phyloP scores from a whole-genome alignment of 805 yeast genomes.

The Myxozyma nipponensis region DNA sequence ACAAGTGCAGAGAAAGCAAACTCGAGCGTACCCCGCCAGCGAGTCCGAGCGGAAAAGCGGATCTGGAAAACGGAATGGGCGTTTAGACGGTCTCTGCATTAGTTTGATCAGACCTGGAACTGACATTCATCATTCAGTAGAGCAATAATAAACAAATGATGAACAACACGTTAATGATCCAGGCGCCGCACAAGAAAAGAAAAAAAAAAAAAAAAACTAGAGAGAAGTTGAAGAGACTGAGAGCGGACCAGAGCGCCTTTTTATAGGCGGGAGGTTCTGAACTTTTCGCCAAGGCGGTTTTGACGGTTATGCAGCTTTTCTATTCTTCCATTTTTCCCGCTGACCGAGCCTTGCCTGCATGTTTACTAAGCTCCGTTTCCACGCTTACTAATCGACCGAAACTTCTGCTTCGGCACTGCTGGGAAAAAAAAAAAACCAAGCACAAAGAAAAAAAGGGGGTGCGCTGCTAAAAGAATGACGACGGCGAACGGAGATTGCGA shows the following conservation, averaged over 20 bases:
- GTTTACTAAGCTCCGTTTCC: too few relatives aligned
- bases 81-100: slow-evolving; percentile 23
- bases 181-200: slow-evolving; percentile 28
- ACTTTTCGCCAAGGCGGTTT: too few relatives aligned
- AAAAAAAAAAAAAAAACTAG: slow-evolving; percentile 1
- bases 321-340: too few relatives aligned
- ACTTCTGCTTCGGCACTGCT: too few relatives aligned
- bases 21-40: not conserved
- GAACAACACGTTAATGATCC: slow-evolving; percentile 27
- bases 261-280: too few relatives aligned
- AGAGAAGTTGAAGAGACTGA: not conserved
- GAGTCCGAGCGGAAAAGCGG: not conserved
- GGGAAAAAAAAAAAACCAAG: too few relatives aligned
- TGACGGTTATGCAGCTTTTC: too few relatives aligned
- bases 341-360: too few relatives aligned
- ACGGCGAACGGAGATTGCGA: not conserved
- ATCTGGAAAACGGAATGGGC: slow-evolving; percentile 20
- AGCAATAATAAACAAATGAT: slow-evolving; percentile 15
- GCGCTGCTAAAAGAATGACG: too few relatives aligned
- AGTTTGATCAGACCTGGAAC: slow-evolving; percentile 24
- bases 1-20: not conserved
- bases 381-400: too few relatives aligned
- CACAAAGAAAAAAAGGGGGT: too few relatives aligned
- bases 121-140: slow-evolving; percentile 27
- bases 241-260: too few relatives aligned